Base-by-base conservation (phyloP, 331 rosid genomes). In the Rosa hybrid region DNA sequence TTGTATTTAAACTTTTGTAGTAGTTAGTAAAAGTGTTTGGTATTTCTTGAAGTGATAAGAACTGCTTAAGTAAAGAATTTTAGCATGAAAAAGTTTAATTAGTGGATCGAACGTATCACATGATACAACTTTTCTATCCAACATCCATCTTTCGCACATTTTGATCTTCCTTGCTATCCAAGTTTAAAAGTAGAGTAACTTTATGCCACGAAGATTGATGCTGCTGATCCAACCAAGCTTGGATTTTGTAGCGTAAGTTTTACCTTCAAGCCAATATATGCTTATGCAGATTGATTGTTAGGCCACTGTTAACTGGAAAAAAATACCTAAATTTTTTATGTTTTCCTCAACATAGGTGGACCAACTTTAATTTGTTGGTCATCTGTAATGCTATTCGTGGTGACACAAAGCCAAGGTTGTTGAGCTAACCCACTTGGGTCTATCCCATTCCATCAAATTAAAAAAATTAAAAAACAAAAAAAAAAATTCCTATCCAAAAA, bases 381-480 rank as follows among this genome's bases (percentile, higher is more conserved):
- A 60, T 60, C 27, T 11, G 39, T 34, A 65, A 34, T 3, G 12
- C 39, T 65, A 6, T 34, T 65, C 14, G 72, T 1, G 72, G 39
- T 17, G 72, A 39, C 70, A 65, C 56, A 23, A 16, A 48, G 12
- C 38, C 12, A 12, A 45, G 41, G 68, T 76, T 0, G 84, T 60
- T 76, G 77, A 76, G 57, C 90, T 83, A 90, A 78, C 12, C 21
- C 80, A 77, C 64, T 83, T 77, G 75, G 86, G 74, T 64, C 23
- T 38, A 5, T 21, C 30, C 68, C 11, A 23, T 78, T 54, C 46
- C 75, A 41, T n/a, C 44, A 25, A 21, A 5, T 12, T 23, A 34
- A 34, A 34, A 34, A 34, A 34, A 34, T 34, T 34, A 34, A 34
- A 34, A 34, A 34, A 34, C 38, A 34, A 3, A 34, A 34, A 30